Percentiles rank a stretch among this genome's conserved stretches.
Conservation (phyloP, 2,329 filamentous ascomycete species). For the Colletotrichum gigasporum region DNA sequence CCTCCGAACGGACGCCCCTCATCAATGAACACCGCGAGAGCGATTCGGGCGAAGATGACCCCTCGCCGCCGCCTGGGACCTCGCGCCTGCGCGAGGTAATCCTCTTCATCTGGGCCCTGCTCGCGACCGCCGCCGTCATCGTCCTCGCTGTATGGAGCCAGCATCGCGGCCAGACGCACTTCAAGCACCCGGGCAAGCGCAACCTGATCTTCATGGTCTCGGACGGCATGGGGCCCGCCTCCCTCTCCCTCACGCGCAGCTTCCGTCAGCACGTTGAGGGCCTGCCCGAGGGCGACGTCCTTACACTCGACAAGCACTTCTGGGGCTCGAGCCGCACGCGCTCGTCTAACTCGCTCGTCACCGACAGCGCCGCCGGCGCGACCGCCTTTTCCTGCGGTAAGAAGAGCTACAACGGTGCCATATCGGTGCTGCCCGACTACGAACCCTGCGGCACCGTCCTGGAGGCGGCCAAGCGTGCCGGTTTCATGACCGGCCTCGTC, state of each 20-base stretch:
- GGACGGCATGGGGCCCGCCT: constrained; percentile 97
- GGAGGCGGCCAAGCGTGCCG: constrained; percentile 91
- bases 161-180: constrained; percentile 68
- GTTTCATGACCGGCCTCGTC: constrained; percentile 92
- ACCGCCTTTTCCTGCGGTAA: constrained; percentile 92
- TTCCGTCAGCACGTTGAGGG: constrained; percentile 82
- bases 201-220: constrained; percentile 99
- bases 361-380: constrained; percentile 95
- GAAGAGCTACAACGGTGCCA: constrained; percentile 98
- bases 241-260: constrained; percentile 84
- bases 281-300: constrained; percentile 77
- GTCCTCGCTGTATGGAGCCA: constrained; percentile 81
- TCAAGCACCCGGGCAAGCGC: constrained; percentile 65
- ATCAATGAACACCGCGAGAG: constrained; percentile 43
- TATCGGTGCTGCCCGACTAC: constrained; percentile 86
- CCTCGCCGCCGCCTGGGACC: constrained; percentile 35
- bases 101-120: constrained; percentile 82
- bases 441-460: constrained; percentile 90
- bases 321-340: constrained; percentile 91
- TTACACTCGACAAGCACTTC: constrained; percentile 86
- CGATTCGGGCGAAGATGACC: constrained; percentile 34
- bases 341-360: constrained; percentile 85
- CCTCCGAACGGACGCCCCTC: constrained; percentile 55
- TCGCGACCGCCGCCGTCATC: constrained; percentile 82
- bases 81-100: constrained; percentile 73